Base-by-base conservation (phyloP, 768 basidiomycete species). In the Pleurotus cornucopiae region DNA sequence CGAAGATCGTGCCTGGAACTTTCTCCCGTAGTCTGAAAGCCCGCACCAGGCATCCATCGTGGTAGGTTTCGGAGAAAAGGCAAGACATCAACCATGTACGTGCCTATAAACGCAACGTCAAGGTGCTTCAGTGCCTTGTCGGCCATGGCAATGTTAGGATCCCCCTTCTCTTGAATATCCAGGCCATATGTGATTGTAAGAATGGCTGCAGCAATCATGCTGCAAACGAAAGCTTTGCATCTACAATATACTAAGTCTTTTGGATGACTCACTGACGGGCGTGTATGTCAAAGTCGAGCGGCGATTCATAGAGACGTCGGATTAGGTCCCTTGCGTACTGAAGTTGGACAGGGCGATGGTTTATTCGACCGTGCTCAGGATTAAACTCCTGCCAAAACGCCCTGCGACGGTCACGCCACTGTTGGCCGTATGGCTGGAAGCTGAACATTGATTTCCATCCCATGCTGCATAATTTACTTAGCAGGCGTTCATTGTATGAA, bases 341-440 rank as follows among this genome's bases (percentile, higher is more conserved):
- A 21, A 64, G 43, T 57, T 72, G 65, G 7, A 57, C 59, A 18
- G 70, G 63, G 37, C 68, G 66, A 54, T 74, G 74, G 7, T 66
- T 58, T 26, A 5, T 12, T 54, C 52, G 1, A 66, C 61, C 1
- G 72, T 71, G 26, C 60, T 64, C 61, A 1, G 65, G 60, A 49
- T 74, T 70, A 57, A 79, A 74, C 53, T 78, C 71, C 46, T 74
- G 63, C 38, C 71, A 68, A 60, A 80, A 77, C 7, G 71, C 47
- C 14, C 72, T 67, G 5, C 80, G 71, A 18, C 71, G 71, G 6
- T 67, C 66, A 44, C 68, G 73, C 79, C 79, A 79, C 25, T 53
- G 43, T 41, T 69, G 63, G 16, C 73, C 73, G 46, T 79, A 78
- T 2, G 66, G 69, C 69, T 76, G 69, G 40, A 72, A 62, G 2